Conservation (phyloP, 805 yeast species). For the Sugiyamaella smithiae region DNA sequence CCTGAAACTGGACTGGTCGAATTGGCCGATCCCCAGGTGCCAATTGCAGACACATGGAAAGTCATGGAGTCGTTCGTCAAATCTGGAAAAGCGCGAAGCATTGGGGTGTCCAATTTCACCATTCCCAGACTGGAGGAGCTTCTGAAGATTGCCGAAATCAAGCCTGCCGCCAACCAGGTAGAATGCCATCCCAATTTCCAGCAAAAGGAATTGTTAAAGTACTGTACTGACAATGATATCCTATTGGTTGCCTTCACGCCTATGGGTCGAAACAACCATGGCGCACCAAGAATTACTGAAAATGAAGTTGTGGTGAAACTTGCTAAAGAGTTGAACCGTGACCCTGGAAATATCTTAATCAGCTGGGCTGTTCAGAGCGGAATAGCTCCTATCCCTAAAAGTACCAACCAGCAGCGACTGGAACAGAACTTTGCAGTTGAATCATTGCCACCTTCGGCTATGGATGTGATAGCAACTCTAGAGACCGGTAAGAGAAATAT, state of each 20-base stretch:
- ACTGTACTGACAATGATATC: slow-evolving; percentile 53
- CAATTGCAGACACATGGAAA: slow-evolving; percentile 58
- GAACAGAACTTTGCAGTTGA: slow-evolving; percentile 51
- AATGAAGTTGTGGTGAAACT: slow-evolving; percentile 35
- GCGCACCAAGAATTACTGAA: slow-evolving; percentile 19
- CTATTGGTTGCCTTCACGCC: slow-evolving; percentile 78
- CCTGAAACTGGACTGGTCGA: slow-evolving; percentile 37
- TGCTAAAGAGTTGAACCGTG: slow-evolving; percentile 39
- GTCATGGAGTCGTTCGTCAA: slow-evolving; percentile 56
- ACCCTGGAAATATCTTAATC: slow-evolving; percentile 47
- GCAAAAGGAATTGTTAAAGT: slow-evolving; percentile 59
- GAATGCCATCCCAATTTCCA: slow-evolving; percentile 69
- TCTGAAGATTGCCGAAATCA: slow-evolving; percentile 45
- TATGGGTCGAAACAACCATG: slow-evolving; percentile 33
- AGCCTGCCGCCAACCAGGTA: slow-evolving; percentile 71
- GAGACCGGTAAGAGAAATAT: slow-evolving; percentile 9
- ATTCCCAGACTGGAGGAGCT: slow-evolving; percentile 50
- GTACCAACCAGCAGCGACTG: slow-evolving; percentile 56
- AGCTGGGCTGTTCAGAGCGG: slow-evolving; percentile 50
- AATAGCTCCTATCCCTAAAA: slow-evolving; percentile 69
- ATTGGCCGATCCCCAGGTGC: slow-evolving; percentile 28
- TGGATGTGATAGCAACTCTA: not conserved
- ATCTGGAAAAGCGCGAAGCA: slow-evolving; percentile 42
- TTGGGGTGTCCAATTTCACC: slow-evolving; percentile 76
- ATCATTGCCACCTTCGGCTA: not conserved